These are phyloP conservation scores for Helotiales sp. DNA, from an alignment of 2,329 filamentous ascomycete genomes.

Conservation along the genomic window DNA sequence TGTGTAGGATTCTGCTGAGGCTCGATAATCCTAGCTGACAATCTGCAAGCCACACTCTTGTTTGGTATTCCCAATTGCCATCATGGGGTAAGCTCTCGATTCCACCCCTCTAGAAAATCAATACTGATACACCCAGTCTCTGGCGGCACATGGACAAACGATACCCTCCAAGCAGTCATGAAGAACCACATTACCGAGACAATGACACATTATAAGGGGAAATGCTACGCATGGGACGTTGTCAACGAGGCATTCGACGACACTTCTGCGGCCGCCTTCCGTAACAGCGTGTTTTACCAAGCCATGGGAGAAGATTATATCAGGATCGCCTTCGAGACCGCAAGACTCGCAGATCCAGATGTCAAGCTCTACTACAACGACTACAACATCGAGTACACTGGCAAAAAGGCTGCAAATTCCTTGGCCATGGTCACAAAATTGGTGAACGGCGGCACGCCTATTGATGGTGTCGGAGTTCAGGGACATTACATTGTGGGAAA, in stretches of 20 bases:
- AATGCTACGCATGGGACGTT: constrained; percentile 68
- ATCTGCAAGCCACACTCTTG: constrained; percentile 53
- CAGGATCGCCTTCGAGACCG: constrained; percentile 42
- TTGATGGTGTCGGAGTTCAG: constrained; percentile 68
- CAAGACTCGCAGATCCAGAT: constrained; percentile 32
- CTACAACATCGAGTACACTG: constrained; percentile 65
- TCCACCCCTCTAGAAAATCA: too few relatives aligned
- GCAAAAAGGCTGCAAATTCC: constrained; percentile 52
- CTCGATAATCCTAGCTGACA: not conserved
- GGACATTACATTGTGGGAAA: constrained; percentile 62
- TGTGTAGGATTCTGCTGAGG: not conserved
- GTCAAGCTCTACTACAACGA: constrained; percentile 53
- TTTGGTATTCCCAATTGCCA: constrained; percentile 57
- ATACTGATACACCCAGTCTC: constrained; percentile 42
- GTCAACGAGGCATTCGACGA: constrained; percentile 60
- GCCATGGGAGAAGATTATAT: constrained; percentile 48
- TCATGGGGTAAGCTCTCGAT: constrained; percentile 46
- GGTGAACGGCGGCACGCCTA: constrained; percentile 56
- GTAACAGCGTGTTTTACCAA: constrained; percentile 46
- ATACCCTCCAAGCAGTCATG: constrained; percentile 58
- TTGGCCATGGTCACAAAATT: constrained; percentile 52
- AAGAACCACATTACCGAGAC: constrained; percentile 64
- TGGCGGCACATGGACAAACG: constrained; percentile 56
- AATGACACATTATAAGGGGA: constrained; percentile 60
- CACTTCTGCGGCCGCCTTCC: constrained; percentile 49